Percentiles rank a stretch among this genome's conserved stretches.
phyloP scores from a whole-genome alignment of 2,329 filamentous ascomycete species.

The Paracorniculantispora psalliotae region DNA sequence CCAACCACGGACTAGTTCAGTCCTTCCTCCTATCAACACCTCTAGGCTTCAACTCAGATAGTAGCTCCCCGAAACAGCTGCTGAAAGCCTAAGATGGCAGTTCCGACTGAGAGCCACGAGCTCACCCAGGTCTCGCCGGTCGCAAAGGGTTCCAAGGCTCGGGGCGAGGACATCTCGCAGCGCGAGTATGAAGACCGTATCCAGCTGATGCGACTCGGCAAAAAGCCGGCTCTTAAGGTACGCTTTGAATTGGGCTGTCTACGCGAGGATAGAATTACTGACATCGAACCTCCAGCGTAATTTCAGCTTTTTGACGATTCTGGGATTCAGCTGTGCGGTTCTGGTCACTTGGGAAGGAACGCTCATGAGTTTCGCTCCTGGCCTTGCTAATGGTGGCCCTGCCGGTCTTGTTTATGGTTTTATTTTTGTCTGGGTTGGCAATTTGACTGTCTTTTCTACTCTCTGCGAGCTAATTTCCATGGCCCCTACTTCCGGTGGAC shows the following conservation, averaged over 20 bases:
- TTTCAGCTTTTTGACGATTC: slow-evolving; percentile 45
- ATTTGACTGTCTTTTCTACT: slow-evolving; percentile 37
- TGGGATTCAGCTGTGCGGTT: slow-evolving; percentile 49
- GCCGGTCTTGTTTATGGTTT: slow-evolving; percentile 50
- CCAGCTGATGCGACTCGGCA: slow-evolving; percentile 8
- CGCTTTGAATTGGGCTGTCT: background rate
- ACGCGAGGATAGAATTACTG: background rate
- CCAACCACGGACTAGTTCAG: background rate
- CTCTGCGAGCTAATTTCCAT: slow-evolving; percentile 40
- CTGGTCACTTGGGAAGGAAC: slow-evolving; percentile 49
- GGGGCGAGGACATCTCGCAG: background rate
- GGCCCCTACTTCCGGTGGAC: slow-evolving; percentile 48
- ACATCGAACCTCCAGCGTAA: slow-evolving; percentile 31
- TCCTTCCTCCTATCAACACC: background rate
- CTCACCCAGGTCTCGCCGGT: background rate
- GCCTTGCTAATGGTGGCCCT: slow-evolving; percentile 45
- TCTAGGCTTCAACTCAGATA: background rate
- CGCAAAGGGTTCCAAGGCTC: background rate
- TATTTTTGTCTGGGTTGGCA: slow-evolving; percentile 42
- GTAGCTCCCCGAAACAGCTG: background rate
- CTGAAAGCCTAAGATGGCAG: background rate
- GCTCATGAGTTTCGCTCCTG: slow-evolving; percentile 29
- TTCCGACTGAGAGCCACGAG: background rate
- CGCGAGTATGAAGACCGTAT: slow-evolving; percentile 7
- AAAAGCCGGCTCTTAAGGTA: slow-evolving; percentile 8